Percentiles rank a stretch among this genome's conserved stretches.
These are phyloP conservation scores for Mycoemilia scoparia DNA, from an alignment of 192 early-diverging fungal species.

Conservation along the genomic window DNA sequence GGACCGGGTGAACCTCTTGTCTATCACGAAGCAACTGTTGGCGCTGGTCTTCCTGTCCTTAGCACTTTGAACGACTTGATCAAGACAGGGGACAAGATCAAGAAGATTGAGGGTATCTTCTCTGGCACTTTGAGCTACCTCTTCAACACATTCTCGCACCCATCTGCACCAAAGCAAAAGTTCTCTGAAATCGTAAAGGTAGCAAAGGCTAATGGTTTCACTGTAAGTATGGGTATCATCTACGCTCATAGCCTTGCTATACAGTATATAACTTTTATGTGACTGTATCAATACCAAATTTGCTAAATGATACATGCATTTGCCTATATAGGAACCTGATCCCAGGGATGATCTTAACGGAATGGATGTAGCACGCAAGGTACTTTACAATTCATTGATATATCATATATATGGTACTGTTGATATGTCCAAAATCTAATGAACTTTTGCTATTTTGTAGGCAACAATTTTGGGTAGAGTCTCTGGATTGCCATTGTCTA, in stretches of 20 bases:
- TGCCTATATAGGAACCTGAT: constrained; percentile 95
- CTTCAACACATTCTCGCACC: constrained; percentile 89
- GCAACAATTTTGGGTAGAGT: constrained; percentile 70
- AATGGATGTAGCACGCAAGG: constrained; percentile 98
- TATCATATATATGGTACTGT: constrained; percentile 3
- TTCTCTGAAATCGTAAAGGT: constrained; percentile 83
- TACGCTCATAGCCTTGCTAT: no score
- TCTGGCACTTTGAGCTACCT: constrained; percentile 94
- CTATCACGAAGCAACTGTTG: constrained; percentile 91
- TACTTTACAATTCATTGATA: no score
- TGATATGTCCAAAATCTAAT: neutral
- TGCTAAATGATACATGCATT: neutral
- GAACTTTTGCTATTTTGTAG: neutral
- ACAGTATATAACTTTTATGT: neutral
- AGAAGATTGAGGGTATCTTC: constrained; percentile 91
- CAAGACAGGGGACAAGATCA: constrained; percentile 79
- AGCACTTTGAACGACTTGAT: constrained; percentile 80
- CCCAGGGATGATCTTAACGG: constrained; percentile 97
- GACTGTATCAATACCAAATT: no score
- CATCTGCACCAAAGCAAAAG: constrained; percentile 30
- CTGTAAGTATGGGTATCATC: no score
- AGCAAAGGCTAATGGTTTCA: constrained; percentile 87
- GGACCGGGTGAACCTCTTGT: constrained; percentile 36
- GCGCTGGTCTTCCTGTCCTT: constrained; percentile 89
- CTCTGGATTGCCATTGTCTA: constrained; percentile 57